Conservation (phyloP, 2,329 filamentous ascomycete genomes). For the Torrubiella hemipterigena region DNA sequence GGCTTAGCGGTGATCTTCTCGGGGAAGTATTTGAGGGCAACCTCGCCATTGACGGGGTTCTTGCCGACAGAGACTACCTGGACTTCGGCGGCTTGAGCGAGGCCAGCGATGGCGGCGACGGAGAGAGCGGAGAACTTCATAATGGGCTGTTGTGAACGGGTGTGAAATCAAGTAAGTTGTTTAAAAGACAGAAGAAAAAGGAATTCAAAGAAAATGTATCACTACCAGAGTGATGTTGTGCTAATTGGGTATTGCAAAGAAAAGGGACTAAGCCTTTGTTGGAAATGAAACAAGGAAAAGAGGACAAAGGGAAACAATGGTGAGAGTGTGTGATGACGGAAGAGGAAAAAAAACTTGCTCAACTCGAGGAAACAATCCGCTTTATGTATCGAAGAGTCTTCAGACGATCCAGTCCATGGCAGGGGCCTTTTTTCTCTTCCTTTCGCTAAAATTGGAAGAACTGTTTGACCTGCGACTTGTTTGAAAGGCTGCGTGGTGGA, state of each 20-base stretch:
- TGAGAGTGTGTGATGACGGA: neutral
- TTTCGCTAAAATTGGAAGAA: too few species aligned
- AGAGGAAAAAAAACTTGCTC: too few species aligned
- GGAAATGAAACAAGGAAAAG: neutral
- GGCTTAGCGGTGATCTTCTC: slow-evolving; percentile 49
- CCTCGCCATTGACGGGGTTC: slow-evolving; percentile 34
- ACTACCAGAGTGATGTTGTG: slow-evolving; percentile 9
- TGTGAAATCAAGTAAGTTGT: slow-evolving; percentile 9
- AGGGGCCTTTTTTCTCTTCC: too few species aligned
- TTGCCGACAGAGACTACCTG: slow-evolving; percentile 56
- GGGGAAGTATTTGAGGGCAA: slow-evolving; percentile 49
- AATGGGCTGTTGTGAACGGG: slow-evolving; percentile 18
- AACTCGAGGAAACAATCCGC: too few species aligned
- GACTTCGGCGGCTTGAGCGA: slow-evolving; percentile 32
- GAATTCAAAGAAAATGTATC: slow-evolving; percentile 18
- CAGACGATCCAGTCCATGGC: too few species aligned
- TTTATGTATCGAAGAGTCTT: too few species aligned
- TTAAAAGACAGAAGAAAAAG: slow-evolving; percentile 11
- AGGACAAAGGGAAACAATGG: neutral
- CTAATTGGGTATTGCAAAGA: slow-evolving; percentile 1
- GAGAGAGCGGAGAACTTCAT: slow-evolving; percentile 41
- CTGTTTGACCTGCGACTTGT: neutral
- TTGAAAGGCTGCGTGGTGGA: neutral
- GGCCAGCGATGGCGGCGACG: slow-evolving; percentile 33
- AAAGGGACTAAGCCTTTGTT: slow-evolving; percentile 7